A percentile compares a stretch with the other conserved stretches of the same genome.
Evolutionary conservation across 495 filamentous ascomycete genomes (phyloP).

Genomic region (Xylaria acuta): DNA sequence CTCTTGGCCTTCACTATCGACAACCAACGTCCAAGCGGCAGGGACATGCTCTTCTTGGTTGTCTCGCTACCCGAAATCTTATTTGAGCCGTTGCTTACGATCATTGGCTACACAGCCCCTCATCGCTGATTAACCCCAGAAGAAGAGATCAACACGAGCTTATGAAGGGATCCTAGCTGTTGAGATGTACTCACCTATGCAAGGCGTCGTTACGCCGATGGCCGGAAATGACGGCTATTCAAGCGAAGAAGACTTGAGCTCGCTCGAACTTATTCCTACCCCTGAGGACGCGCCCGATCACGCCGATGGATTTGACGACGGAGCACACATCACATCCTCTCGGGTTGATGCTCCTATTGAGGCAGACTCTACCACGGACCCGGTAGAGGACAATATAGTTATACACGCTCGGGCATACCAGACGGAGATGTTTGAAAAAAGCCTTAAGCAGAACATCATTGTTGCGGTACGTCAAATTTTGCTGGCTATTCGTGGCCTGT

Average conservation of each 20-base stretch:
- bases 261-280: background rate
- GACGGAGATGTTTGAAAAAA: constrained; percentile 87
- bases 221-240: background rate
- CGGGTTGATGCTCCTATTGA: constrained; percentile 2
- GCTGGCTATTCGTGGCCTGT: background rate
- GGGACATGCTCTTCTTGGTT: background rate
- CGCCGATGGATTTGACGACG: background rate
- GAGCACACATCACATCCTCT: background rate
- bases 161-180: background rate
- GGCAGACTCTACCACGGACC: background rate
- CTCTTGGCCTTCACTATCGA: background rate
- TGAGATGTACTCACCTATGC: constrained; percentile 16
- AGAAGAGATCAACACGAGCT: background rate
- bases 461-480: constrained; percentile 66
- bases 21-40: background rate
- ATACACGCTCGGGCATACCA: constrained; percentile 76
- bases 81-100: background rate
- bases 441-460: constrained; percentile 79
- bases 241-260: constrained; percentile 16
- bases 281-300: background rate
- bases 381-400: constrained; percentile 24
- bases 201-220: background rate
- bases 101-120: background rate
- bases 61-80: background rate
- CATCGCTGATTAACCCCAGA: background rate